phyloP scores from a whole-genome alignment of 2,329 filamentous ascomycete species.

The Corynespora cassiicola region DNA sequence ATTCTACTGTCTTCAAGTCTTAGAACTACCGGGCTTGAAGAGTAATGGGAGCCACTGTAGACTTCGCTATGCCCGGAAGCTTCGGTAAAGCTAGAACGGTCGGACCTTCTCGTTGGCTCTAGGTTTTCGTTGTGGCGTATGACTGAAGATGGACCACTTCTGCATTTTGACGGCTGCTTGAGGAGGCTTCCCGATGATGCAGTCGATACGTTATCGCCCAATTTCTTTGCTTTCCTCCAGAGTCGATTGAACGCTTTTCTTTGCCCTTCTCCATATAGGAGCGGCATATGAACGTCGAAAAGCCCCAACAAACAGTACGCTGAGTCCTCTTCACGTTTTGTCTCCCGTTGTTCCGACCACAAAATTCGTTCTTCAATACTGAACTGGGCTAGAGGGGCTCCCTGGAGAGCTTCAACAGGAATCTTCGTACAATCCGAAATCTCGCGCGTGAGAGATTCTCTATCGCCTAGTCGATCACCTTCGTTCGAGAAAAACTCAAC shows the following conservation, averaged over 20 bases:
- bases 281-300: conserved; percentile 19
- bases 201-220: no score
- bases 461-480: conserved; percentile 12
- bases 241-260: conserved; percentile 15
- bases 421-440: conserved; percentile 16
- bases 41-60: no score
- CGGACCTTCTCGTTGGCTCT: no score
- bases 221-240: conserved; percentile 5
- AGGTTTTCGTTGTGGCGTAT: no score
- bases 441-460: conserved; percentile 1
- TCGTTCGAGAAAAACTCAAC: conserved; percentile 13
- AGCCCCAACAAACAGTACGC: conserved; percentile 23
- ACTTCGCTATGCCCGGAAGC: no score
- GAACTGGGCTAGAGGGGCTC: conserved; percentile 7
- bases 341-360: conserved; percentile 25
- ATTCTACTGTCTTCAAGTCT: no score
- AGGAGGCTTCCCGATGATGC: no score
- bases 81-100: no score
- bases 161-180: no score
- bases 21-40: no score
- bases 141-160: no score
- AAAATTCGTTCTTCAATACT: conserved; percentile 18
- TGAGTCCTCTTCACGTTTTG: conserved; percentile 21
- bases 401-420: conserved; percentile 6
- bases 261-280: conserved; percentile 17